Evolutionary conservation across 2,329 filamentous ascomycete genomes (phyloP).

Genomic region (Helicocarpus griseus): DNA sequence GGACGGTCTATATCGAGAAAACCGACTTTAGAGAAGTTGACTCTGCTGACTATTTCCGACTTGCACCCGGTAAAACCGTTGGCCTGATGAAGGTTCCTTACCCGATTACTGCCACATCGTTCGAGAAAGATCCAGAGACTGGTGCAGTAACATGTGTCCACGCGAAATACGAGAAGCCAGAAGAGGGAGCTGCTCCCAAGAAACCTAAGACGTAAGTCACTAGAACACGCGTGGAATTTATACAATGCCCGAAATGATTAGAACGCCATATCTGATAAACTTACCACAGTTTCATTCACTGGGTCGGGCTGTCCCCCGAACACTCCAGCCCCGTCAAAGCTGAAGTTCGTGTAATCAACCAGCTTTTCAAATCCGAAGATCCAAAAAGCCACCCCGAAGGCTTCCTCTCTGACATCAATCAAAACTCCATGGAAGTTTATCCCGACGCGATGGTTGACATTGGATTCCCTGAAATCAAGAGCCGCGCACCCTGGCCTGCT

Average conservation of each 20-base stretch:
- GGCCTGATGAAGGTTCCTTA: constrained; percentile 63
- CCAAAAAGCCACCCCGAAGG: constrained; percentile 68
- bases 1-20: constrained; percentile 75
- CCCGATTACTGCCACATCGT: constrained; percentile 59
- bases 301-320: constrained; percentile 64
- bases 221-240: not conserved
- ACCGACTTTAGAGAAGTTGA: constrained; percentile 67
- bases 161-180: constrained; percentile 57
- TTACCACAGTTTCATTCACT: constrained; percentile 58
- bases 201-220: constrained; percentile 57
- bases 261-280: not conserved
- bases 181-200: constrained; percentile 51
- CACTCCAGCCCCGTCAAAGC: constrained; percentile 52
- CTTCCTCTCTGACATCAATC: constrained; percentile 76
- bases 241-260: not conserved
- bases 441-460: constrained; percentile 68
- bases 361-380: constrained; percentile 78
- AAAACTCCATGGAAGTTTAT: constrained; percentile 72
- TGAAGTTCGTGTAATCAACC: constrained; percentile 69
- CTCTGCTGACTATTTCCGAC: constrained; percentile 65
- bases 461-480: constrained; percentile 68
- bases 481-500: constrained; percentile 71
- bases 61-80: constrained; percentile 64
- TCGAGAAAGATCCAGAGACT: constrained; percentile 54
- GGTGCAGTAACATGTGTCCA: constrained; percentile 58